These are phyloP conservation scores for Solanum chmielewskii DNA, from an alignment of 257 asterid species.

Conservation along the genomic window DNA sequence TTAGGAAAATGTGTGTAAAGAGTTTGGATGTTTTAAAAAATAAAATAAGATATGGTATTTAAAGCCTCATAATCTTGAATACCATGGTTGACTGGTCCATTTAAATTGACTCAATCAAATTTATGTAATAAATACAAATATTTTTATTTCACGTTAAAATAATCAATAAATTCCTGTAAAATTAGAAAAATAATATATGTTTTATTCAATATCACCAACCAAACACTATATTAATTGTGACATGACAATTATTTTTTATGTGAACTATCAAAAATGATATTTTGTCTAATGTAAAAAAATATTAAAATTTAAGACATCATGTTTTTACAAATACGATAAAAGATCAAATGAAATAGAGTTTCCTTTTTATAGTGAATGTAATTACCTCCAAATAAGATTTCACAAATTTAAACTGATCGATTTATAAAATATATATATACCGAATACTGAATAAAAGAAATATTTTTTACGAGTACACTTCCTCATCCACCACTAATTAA, in stretches of 20 bases:
- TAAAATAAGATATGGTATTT: constrained; percentile 9
- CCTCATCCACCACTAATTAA: background rate
- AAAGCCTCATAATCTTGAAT: constrained; percentile 8
- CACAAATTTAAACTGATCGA: background rate
- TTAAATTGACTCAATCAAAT: background rate
- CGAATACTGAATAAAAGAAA: background rate
- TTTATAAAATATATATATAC: background rate
- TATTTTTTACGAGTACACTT: background rate
- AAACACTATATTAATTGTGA: background rate
- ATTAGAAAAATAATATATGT: background rate
- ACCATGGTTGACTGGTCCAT: constrained; percentile 11
- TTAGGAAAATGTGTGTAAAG: background rate
- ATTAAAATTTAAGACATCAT: too few relatives aligned
- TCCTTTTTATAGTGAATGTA: rapidly evolving
- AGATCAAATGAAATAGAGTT: background rate
- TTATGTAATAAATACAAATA: background rate
- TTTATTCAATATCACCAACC: background rate
- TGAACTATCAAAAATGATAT: background rate
- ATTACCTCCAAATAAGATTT: background rate
- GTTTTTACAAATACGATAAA: too few relatives aligned
- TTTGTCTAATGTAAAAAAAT: background rate
- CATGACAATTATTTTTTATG: background rate
- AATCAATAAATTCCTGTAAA: background rate
- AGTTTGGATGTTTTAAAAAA: background rate
- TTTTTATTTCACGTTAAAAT: background rate